Percentiles rank a stretch among this genome's conserved stretches.
phyloP scores from a whole-genome alignment of 2,329 filamentous ascomycete species.

The Mollisia scopiformis region DNA sequence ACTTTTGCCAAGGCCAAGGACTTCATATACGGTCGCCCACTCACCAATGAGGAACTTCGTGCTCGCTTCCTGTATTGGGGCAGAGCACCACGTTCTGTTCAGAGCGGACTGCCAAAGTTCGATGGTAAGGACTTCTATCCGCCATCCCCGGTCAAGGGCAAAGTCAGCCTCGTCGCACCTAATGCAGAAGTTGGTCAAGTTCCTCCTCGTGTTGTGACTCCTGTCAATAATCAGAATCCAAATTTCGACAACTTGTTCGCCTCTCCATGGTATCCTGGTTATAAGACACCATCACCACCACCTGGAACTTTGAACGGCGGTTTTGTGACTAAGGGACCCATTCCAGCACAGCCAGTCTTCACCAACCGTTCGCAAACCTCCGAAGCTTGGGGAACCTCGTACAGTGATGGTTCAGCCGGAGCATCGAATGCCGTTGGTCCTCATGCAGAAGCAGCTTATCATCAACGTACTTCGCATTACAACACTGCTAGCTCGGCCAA shows the following conservation, averaged over 20 bases:
- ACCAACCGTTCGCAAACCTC: neutral
- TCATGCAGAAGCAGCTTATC: neutral
- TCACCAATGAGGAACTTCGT: constrained; percentile 61
- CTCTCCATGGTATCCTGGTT: constrained; percentile 18
- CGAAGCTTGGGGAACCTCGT: neutral
- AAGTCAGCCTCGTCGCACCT: neutral
- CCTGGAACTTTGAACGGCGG: neutral
- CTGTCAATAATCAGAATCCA: neutral
- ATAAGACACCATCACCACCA: constrained; percentile 18
- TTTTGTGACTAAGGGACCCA: neutral
- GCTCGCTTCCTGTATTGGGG: constrained; percentile 66
- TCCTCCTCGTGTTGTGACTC: neutral
- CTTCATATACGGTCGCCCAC: constrained; percentile 57
- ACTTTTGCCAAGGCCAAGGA: constrained; percentile 48
- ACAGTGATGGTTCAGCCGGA: neutral
- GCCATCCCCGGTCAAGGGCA: constrained; percentile 51
- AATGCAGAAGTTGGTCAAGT: constrained; percentile 13
- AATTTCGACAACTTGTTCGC: constrained; percentile 15
- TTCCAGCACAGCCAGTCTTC: neutral
- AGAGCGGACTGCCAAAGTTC: constrained; percentile 60
- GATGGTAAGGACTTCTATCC: constrained; percentile 68
- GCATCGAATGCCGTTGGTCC: neutral
- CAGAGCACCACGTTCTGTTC: constrained; percentile 52
- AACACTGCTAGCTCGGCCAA: neutral
- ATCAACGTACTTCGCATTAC: neutral